These are phyloP conservation scores for Fusarium sp. DNA, from an alignment of 2,329 filamentous ascomycete species.

Conservation along the genomic window DNA sequence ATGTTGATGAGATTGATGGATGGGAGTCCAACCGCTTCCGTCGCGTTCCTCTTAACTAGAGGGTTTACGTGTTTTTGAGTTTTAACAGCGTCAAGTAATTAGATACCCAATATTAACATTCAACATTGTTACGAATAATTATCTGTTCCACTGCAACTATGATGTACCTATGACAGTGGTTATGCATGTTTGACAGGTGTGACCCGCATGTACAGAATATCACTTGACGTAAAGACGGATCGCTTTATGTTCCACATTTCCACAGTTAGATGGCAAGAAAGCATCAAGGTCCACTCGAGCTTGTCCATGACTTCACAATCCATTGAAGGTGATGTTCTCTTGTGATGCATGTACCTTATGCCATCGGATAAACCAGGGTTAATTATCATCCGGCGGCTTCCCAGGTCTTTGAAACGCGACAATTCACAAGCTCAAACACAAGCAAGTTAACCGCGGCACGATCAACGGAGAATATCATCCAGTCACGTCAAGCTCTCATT, in stretches of 20 bases:
- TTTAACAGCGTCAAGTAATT: conserved; percentile 5
- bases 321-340: neutral
- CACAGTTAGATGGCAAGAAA: neutral
- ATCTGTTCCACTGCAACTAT: neutral
- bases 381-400: neutral
- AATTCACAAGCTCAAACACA: neutral
- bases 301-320: neutral
- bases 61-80: neutral
- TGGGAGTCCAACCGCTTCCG: conserved; percentile 71
- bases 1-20: conserved; percentile 68
- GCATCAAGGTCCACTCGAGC: neutral
- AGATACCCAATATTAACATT: conserved; percentile 31
- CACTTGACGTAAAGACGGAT: neutral
- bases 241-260: neutral
- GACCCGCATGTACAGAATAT: neutral
- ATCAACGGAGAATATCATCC: neutral
- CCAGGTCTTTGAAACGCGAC: neutral
- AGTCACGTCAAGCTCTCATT: neutral
- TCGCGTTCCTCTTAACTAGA: conserved; percentile 51
- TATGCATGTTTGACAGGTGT: neutral
- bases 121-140: conserved; percentile 4
- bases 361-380: neutral
- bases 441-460: neutral
- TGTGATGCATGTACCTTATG: neutral
- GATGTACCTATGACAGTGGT: neutral